Conservation (phyloP, 331 rosid species). For the Pyrus hybrid region DNA sequence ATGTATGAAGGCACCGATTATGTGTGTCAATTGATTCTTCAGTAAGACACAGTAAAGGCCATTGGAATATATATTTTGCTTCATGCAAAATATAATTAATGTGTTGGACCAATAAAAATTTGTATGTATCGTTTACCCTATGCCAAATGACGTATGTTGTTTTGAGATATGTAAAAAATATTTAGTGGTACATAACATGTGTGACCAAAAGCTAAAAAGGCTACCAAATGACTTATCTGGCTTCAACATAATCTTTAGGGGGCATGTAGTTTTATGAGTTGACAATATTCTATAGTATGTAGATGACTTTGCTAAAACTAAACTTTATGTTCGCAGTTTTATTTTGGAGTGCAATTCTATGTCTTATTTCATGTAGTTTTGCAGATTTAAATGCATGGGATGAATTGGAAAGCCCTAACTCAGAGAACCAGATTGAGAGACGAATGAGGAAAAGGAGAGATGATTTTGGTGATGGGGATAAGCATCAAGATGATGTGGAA, state of each 20-base stretch:
- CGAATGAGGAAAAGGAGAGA: slow-evolving; percentile 63
- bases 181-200: too few species aligned
- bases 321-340: not conserved
- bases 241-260: too few species aligned
- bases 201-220: too few species aligned
- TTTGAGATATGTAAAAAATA: too few species aligned
- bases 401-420: slow-evolving; percentile 59
- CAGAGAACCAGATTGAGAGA: slow-evolving; percentile 58
- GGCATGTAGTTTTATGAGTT: not conserved
- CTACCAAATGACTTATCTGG: too few species aligned
- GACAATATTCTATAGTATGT: not conserved
- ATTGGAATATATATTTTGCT: too few species aligned
- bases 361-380: slow-evolving; percentile 15
- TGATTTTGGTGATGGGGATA: slow-evolving; percentile 46
- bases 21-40: not conserved
- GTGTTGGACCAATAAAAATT: too few species aligned
- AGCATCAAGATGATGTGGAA: slow-evolving; percentile 49
- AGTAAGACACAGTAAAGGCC: not conserved
- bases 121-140: too few species aligned
- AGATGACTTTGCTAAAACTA: not conserved
- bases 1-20: not conserved
- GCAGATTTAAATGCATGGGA: slow-evolving; percentile 43
- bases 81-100: too few species aligned
- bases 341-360: slow-evolving; percentile 3
- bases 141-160: too few species aligned